A percentile compares a stretch with the other conserved stretches of the same genome.
Evolutionary conservation across 768 basidiomycete genomes (phyloP).

Genomic region (Sarcodon aspratus): DNA sequence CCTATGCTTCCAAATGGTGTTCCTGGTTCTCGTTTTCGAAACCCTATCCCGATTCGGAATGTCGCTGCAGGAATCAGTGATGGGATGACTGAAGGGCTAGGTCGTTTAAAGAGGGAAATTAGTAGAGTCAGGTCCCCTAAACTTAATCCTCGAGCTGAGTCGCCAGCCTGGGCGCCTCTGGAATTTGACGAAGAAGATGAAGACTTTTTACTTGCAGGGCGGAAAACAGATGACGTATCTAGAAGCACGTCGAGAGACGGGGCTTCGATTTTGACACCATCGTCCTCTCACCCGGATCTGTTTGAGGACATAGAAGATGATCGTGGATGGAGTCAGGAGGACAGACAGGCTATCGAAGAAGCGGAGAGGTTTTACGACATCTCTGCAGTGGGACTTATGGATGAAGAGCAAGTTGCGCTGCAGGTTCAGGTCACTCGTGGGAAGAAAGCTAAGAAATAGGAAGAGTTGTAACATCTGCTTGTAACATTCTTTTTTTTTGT

Average conservation of each 20-base stretch:
- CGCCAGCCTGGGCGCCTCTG: conserved; percentile 28
- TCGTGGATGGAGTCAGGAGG: conserved; percentile 18
- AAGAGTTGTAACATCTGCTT: too few species aligned
- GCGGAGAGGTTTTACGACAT: conserved; percentile 25
- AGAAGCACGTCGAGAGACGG: conserved; percentile 13
- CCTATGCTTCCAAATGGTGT: conserved; percentile 78
- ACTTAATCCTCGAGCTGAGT: conserved; percentile 11
- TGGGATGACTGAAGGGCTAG: conserved; percentile 50
- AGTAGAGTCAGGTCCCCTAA: conserved; percentile 36
- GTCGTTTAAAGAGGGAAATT: conserved; percentile 46
- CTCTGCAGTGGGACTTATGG: conserved; percentile 21
- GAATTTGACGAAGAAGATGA: conserved; percentile 64
- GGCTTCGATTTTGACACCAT: conserved; percentile 26
- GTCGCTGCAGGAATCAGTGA: conserved; percentile 39
- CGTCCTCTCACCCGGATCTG: conserved; percentile 20
- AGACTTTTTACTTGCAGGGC: conserved; percentile 28
- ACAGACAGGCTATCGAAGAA: conserved; percentile 19
- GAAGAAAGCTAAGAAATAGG: background rate
- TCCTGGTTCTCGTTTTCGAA: conserved; percentile 22
- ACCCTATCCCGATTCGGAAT: conserved; percentile 46
- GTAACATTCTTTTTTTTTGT: too few species aligned
- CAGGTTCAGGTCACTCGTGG: conserved; percentile 3
- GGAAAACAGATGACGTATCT: conserved; percentile 3
- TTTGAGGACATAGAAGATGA: conserved; percentile 2
- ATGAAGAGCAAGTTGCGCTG: conserved; percentile 18